Evolutionary conservation across 2,329 filamentous ascomycete genomes (phyloP).

Genomic region (Mollisiaceae sp.): DNA sequence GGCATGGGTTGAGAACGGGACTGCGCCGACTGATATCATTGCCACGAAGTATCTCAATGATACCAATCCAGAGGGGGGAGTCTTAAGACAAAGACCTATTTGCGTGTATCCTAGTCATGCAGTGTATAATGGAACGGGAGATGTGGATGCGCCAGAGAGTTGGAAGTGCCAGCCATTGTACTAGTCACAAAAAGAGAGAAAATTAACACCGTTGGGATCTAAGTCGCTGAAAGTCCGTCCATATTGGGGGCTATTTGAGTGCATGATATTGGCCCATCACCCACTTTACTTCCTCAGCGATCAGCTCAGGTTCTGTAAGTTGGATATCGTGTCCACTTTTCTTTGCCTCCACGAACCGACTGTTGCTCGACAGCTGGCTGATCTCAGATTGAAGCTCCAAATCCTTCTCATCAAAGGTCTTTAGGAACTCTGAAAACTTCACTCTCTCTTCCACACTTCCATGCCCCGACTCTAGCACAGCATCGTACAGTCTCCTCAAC

Average conservation of each 20-base stretch:
- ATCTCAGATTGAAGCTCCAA: slow-evolving; percentile 40
- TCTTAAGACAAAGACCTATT: too few species aligned
- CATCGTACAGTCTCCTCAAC: slow-evolving; percentile 39
- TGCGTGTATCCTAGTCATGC: too few species aligned
- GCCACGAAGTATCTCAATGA: slow-evolving; percentile 38
- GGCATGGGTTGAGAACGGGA: slow-evolving; percentile 49
- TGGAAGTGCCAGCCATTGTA: too few species aligned
- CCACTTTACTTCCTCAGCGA: slow-evolving; percentile 45
- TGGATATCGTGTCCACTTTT: slow-evolving; percentile 46
- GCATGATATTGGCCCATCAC: slow-evolving; percentile 23
- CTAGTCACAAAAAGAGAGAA: too few species aligned
- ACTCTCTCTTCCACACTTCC: slow-evolving; percentile 43
- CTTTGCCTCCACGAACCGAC: slow-evolving; percentile 38
- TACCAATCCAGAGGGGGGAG: too few species aligned
- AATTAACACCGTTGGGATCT: too few species aligned
- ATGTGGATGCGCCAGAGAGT: not conserved
- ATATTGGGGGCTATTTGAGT: too few species aligned
- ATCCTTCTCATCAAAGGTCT: slow-evolving; percentile 38
- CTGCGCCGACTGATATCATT: slow-evolving; percentile 49
- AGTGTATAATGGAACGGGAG: not conserved
- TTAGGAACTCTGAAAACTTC: slow-evolving; percentile 39
- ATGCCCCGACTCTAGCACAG: slow-evolving; percentile 42
- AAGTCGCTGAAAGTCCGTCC: too few species aligned
- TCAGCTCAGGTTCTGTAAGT: slow-evolving; percentile 44
- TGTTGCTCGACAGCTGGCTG: slow-evolving; percentile 40